Percentiles rank a stretch among this genome's conserved stretches.
phyloP scores from a whole-genome alignment of 306 rosid species.

The Gynostemma pentaphyllum region DNA sequence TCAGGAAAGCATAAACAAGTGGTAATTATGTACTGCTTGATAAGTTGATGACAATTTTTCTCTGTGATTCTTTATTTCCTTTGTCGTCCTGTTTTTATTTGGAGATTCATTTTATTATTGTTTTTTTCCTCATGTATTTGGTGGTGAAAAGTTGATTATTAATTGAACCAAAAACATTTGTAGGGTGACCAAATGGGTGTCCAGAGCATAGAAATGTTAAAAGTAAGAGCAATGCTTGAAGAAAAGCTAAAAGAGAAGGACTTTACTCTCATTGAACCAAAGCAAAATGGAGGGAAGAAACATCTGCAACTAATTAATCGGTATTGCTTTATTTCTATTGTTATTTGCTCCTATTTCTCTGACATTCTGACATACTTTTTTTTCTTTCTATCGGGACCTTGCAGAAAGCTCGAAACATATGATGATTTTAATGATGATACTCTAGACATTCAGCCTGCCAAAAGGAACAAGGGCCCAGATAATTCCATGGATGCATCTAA shows the following conservation, averaged over 20 bases:
- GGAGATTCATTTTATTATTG: not conserved
- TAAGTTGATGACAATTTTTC: not conserved
- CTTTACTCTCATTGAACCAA: slow-evolving; percentile 34
- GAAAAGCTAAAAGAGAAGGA: slow-evolving; percentile 70
- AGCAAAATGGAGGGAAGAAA: slow-evolving; percentile 33
- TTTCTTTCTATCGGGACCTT: slow-evolving; percentile 11
- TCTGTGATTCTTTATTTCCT: slow-evolving; percentile 8
- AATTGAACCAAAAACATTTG: slow-evolving; percentile 6
- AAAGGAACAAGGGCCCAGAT: slow-evolving; percentile 23
- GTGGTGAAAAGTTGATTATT: not conserved
- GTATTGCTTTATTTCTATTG: slow-evolving; percentile 25
- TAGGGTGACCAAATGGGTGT: slow-evolving; percentile 47
- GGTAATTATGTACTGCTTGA: slow-evolving; percentile 27
- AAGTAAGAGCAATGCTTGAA: slow-evolving; percentile 72
- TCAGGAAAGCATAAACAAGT: slow-evolving; percentile 30
- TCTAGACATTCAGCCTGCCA: slow-evolving; percentile 21
- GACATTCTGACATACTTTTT: slow-evolving; percentile 20
- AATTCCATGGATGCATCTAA: slow-evolving; percentile 22
- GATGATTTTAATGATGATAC: slow-evolving; percentile 77
- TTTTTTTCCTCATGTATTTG: not conserved
- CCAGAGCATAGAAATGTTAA: slow-evolving; percentile 73
- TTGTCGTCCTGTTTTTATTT: not conserved
- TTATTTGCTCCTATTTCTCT: slow-evolving; percentile 7
- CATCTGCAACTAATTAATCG: slow-evolving; percentile 50
- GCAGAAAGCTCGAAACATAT: slow-evolving; percentile 61